These are phyloP conservation scores for Diphasiastrum complanatum DNA, from an alignment of 83 land plant species.

Conservation along the genomic window DNA sequence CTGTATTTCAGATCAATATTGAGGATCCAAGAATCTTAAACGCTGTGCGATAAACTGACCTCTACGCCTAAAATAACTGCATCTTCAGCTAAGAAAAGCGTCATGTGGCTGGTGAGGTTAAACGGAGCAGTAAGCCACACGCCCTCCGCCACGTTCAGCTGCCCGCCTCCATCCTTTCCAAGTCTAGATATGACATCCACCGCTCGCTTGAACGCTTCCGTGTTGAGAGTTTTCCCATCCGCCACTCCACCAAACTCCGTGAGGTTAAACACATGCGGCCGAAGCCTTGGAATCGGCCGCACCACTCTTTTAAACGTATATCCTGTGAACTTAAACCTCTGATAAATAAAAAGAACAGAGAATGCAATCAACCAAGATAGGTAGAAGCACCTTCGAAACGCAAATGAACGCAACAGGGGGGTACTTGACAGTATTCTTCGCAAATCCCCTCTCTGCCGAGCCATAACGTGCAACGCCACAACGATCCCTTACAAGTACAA, in stretches of 20 bases:
- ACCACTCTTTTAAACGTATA: too few relatives aligned
- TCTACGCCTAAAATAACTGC: constrained; percentile 64
- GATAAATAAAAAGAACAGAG: too few relatives aligned
- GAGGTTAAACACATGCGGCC: constrained; percentile 71
- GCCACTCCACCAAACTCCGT: constrained; percentile 89
- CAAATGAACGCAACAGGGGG: too few relatives aligned
- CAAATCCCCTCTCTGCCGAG: too few relatives aligned
- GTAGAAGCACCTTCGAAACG: too few relatives aligned
- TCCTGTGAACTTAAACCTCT: too few relatives aligned
- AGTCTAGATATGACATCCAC: constrained; percentile 44
- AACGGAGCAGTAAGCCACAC: constrained; percentile 89
- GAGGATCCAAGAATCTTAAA: background rate
- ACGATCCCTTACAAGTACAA: too few relatives aligned
- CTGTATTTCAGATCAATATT: background rate
- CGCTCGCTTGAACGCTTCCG: constrained; percentile 81
- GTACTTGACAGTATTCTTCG: too few relatives aligned
- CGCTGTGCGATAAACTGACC: constrained; percentile 26
- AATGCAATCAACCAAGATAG: too few relatives aligned
- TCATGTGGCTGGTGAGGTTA: constrained; percentile 89
- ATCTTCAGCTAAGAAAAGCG: constrained; percentile 74
- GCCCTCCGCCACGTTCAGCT: constrained; percentile 83
- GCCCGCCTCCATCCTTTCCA: constrained; percentile 63
- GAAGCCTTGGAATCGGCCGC: constrained; percentile 46
- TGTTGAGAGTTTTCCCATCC: constrained; percentile 76
- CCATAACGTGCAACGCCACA: too few relatives aligned